Evolutionary conservation across 1,284 basidiomycete species (phyloP).

Genomic region (Leccinum angustisporum): DNA sequence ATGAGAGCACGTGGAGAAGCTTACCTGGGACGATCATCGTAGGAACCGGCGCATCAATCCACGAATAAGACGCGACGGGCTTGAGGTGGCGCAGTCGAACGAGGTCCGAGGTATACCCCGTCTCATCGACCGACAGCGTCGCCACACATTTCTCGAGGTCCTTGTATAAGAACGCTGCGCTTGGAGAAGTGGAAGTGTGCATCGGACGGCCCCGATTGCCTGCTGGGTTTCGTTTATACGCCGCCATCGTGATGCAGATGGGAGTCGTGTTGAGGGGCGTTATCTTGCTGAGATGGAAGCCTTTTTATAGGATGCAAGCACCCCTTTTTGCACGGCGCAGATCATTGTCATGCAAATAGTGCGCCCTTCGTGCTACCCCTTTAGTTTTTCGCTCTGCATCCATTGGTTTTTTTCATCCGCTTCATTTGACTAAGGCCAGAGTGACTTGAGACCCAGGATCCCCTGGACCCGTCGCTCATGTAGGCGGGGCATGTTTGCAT

Average conservation of each 20-base stretch:
- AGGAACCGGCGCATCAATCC: constrained; percentile 31
- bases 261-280: neutral
- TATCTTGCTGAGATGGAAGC: neutral
- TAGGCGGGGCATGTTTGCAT: too few relatives aligned
- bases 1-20: constrained; percentile 13
- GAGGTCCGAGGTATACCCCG: constrained; percentile 16
- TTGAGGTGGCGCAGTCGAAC: constrained; percentile 28
- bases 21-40: constrained; percentile 36
- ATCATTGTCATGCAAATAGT: constrained; percentile 1
- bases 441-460: too few relatives aligned
- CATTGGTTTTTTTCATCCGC: too few relatives aligned
- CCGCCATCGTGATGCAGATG: constrained; percentile 21
- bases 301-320: constrained; percentile 1
- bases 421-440: too few relatives aligned
- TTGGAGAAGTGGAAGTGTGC: neutral
- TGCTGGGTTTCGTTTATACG: constrained; percentile 13
- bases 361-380: too few relatives aligned
- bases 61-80: constrained; percentile 35
- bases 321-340: constrained; percentile 1
- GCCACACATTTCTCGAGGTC: constrained; percentile 24
- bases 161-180: constrained; percentile 20
- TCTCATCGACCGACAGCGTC: constrained; percentile 18
- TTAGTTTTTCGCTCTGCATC: too few relatives aligned
- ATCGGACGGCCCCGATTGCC: neutral
- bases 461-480: too few relatives aligned